Conservation (phyloP, 2,329 filamentous ascomycete genomes). For the Colletotrichum musae region DNA sequence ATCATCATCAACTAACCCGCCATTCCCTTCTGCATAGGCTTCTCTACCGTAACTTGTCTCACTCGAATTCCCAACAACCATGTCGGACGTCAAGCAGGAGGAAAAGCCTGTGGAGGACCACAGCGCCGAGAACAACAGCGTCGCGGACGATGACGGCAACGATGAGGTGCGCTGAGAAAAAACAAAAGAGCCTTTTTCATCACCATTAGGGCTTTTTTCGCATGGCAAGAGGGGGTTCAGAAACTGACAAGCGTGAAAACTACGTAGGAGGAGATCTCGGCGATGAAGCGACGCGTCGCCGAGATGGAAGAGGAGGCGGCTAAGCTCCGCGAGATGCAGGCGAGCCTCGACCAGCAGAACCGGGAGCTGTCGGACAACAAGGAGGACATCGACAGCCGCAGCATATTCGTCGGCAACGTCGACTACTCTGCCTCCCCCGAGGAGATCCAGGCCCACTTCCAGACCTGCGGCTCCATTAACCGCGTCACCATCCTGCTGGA, state of each 20-base stretch:
- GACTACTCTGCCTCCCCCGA: conserved; percentile 98
- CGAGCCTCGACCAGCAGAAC: conserved; percentile 85
- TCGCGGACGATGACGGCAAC: conserved; percentile 57
- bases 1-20: conserved; percentile 3
- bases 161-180: conserved; percentile 59
- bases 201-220: conserved; percentile 30
- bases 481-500: conserved; percentile 97
- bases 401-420: conserved; percentile 98
- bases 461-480: conserved; percentile 97
- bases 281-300: conserved; percentile 88
- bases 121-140: conserved; percentile 49
- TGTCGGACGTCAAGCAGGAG: conserved; percentile 49
- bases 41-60: not conserved
- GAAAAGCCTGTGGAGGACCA: conserved; percentile 48
- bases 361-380: conserved; percentile 86
- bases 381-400: conserved; percentile 94
- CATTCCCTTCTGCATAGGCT: not conserved
- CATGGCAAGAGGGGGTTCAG: conserved; percentile 41
- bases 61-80: conserved; percentile 31
- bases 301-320: conserved; percentile 94
- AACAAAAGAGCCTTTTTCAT: conserved; percentile 29
- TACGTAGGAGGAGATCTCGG: conserved; percentile 81
- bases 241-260: conserved; percentile 36
- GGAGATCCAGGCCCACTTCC: conserved; percentile 98
- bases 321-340: conserved; percentile 90